A percentile compares a stretch with the other conserved stretches of the same genome.
phyloP scores from a whole-genome alignment of 2,329 filamentous ascomycete genomes.

The Aureobasidium sp. region DNA sequence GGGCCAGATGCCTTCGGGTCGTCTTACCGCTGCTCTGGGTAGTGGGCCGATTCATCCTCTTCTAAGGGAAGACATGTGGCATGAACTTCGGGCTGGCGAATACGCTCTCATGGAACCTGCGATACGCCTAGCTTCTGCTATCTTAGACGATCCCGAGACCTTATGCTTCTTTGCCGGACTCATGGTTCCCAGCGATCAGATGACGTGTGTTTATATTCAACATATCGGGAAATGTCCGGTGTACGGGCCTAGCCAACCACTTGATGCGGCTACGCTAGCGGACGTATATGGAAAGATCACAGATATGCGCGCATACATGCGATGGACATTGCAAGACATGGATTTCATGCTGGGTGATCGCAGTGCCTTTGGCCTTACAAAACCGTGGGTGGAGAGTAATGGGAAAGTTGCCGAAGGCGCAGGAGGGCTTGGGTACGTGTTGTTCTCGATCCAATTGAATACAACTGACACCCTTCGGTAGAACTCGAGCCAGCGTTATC shows the following conservation, averaged over 20 bases:
- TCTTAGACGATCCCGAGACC: background rate
- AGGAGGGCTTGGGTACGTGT: background rate
- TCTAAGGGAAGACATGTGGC: background rate
- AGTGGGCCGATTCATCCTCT: background rate
- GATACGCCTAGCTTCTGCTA: background rate
- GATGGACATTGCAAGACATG: background rate
- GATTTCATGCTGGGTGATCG: background rate
- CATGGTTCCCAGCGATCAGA: background rate
- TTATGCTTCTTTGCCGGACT: background rate
- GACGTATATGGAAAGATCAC: background rate
- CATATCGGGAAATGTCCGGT: background rate
- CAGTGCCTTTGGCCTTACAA: background rate
- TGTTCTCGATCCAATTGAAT: background rate
- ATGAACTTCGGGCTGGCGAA: background rate
- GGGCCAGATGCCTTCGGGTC: background rate
- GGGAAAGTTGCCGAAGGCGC: background rate
- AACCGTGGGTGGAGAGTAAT: background rate
- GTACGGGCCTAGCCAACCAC: background rate
- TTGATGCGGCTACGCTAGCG: background rate
- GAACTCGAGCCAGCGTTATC: background rate
- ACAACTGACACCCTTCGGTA: background rate
- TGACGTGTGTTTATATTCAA: background rate
- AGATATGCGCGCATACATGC: background rate
- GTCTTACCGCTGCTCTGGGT: background rate
- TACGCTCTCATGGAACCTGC: conserved; percentile 2